A percentile compares a stretch with the other conserved stretches of the same genome.
Conservation (phyloP, 2,329 filamentous ascomycete genomes). For the Fusarium sp. region DNA sequence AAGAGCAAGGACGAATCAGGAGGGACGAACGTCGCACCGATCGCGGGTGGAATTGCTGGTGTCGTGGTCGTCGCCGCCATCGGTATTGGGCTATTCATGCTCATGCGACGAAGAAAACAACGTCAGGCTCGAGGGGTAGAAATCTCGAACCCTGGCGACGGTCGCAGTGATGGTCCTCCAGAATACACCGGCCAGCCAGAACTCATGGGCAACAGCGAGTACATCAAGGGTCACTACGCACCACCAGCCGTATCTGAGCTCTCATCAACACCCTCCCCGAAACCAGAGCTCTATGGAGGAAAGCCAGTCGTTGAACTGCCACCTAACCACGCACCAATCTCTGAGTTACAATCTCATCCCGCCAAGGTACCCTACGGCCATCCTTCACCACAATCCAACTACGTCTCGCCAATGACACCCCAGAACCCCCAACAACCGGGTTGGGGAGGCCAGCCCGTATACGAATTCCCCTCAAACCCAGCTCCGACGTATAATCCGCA, state of each 20-base stretch:
- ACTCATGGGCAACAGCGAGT: conserved; percentile 38
- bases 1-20: conserved; percentile 16
- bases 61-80: conserved; percentile 43
- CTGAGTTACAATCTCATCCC: conserved; percentile 45
- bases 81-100: conserved; percentile 49
- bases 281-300: conserved; percentile 38
- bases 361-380: conserved; percentile 32
- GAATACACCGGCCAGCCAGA: conserved; percentile 50
- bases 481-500: conserved; percentile 27
- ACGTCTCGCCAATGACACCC: conserved; percentile 26
- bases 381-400: conserved; percentile 29
- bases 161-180: conserved; percentile 16
- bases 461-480: conserved; percentile 25
- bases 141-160: conserved; percentile 23
- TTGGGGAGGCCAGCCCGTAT: conserved; percentile 29
- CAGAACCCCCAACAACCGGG: conserved; percentile 26
- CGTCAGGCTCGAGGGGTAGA: conserved; percentile 38
- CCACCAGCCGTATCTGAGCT: conserved; percentile 29
- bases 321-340: conserved; percentile 37
- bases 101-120: conserved; percentile 52
- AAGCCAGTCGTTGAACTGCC: conserved; percentile 40
- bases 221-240: conserved; percentile 13
- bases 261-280: conserved; percentile 44
- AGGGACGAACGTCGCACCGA: conserved; percentile 46
- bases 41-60: conserved; percentile 49